Conservation (phyloP, 192 early-diverging fungal species). For the Gryganskiella cystojenkinii region DNA sequence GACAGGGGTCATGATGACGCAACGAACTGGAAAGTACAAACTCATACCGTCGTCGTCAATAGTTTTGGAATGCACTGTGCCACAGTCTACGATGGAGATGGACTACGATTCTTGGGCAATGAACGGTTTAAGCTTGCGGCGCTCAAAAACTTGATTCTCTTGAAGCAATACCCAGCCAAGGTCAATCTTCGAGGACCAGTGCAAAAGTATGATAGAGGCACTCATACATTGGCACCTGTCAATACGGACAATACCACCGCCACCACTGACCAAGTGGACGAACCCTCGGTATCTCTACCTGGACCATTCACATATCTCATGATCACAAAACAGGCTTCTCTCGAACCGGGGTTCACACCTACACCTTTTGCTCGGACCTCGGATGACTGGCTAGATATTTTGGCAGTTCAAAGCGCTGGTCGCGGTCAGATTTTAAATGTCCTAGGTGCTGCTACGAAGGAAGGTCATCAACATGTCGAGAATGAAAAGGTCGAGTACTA, state of each 20-base stretch:
- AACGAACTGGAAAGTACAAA: constrained; percentile 26
- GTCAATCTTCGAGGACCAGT: constrained; percentile 38
- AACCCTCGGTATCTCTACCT: not conserved
- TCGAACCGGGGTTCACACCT: constrained; percentile 59
- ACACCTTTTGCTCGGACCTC: constrained; percentile 56
- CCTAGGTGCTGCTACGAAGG: constrained; percentile 26
- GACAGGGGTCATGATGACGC: not conserved
- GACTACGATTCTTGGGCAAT: constrained; percentile 54
- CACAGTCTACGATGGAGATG: constrained; percentile 56
- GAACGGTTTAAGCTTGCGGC: constrained; percentile 55
- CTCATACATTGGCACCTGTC: constrained; percentile 1
- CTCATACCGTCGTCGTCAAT: constrained; percentile 54
- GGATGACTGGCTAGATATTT: constrained; percentile 54
- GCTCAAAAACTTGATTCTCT: constrained; percentile 28
- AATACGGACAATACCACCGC: not conserved
- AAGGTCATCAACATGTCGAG: constrained; percentile 41
- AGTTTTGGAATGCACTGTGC: constrained; percentile 65
- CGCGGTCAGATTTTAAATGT: constrained; percentile 39
- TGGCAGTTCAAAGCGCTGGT: constrained; percentile 45
- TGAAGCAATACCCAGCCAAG: constrained; percentile 53
- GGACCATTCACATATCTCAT: constrained; percentile 60
- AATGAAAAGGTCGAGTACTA: constrained; percentile 55
- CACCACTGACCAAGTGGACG: not conserved
- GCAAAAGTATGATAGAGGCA: constrained; percentile 29
- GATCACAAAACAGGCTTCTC: constrained; percentile 52